A percentile compares a stretch with the other conserved stretches of the same genome.
Evolutionary conservation across 2,329 filamentous ascomycete species (phyloP).

Genomic region (Amauroascus verrucosus): DNA sequence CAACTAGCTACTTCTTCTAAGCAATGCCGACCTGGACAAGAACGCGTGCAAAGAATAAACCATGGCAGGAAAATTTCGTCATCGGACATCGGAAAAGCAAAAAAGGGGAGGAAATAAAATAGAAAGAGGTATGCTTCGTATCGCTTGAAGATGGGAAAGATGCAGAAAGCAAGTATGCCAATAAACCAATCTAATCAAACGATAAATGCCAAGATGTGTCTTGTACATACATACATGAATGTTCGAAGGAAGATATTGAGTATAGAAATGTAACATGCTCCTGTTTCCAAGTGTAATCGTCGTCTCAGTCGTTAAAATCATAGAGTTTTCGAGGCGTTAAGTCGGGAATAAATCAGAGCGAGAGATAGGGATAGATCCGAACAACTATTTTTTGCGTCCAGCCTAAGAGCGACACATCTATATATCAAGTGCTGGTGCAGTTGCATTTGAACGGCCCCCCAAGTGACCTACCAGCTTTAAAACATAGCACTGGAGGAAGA

Average conservation of each 20-base stretch:
- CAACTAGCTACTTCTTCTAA: not conserved
- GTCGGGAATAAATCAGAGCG: not conserved
- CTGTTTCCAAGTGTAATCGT: not conserved
- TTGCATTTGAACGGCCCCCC: not conserved
- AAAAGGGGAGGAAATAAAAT: not conserved
- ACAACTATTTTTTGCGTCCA: not conserved
- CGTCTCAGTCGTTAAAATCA: slow-evolving; percentile 5
- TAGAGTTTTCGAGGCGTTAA: not conserved
- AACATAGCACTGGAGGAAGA: not conserved
- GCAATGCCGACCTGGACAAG: not conserved
- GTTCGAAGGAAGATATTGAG: not conserved
- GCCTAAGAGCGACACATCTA: not conserved
- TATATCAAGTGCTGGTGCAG: not conserved
- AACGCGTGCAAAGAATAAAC: not conserved
- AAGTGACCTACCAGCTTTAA: not conserved
- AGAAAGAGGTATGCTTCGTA: not conserved
- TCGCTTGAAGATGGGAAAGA: not conserved
- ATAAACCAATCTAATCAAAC: slow-evolving; percentile 11
- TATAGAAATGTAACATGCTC: not conserved
- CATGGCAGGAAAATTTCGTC: not conserved
- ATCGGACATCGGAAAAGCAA: not conserved
- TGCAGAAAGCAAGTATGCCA: not conserved
- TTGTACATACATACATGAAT: slow-evolving; percentile 2
- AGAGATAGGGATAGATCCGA: not conserved
- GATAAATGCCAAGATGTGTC: slow-evolving; percentile 2